phyloP scores from a whole-genome alignment of 352 stramenopile genomes.

The Pythium oligandrum region DNA sequence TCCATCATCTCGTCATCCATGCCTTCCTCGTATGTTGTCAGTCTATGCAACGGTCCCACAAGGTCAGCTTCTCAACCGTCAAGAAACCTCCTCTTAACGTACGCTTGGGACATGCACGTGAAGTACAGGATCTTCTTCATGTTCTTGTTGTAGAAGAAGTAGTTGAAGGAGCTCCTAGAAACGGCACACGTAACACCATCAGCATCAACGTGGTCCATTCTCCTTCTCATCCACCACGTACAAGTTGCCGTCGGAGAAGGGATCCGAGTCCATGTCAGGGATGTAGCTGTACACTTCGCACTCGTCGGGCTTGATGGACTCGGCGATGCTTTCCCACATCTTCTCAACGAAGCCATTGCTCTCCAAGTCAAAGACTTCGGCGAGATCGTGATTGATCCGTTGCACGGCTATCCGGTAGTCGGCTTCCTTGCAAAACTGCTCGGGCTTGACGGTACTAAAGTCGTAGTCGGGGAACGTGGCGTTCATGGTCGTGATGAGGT shows the following conservation, averaged over 20 bases:
- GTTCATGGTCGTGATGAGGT: slow-evolving; percentile 94
- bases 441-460: slow-evolving; percentile 83
- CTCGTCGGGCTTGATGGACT: slow-evolving; percentile 84
- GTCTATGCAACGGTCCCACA: slow-evolving; percentile 16
- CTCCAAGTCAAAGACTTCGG: slow-evolving; percentile 95
- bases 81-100: slow-evolving; percentile 9
- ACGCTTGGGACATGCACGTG: slow-evolving; percentile 90
- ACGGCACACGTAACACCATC: background rate
- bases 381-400: slow-evolving; percentile 84
- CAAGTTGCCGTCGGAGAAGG: slow-evolving; percentile 89
- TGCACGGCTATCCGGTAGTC: slow-evolving; percentile 86
- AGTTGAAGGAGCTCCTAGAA: slow-evolving; percentile 91
- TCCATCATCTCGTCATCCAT: slow-evolving; percentile 85
- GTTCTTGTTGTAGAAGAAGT: slow-evolving; percentile 93
- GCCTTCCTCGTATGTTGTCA: slow-evolving; percentile 41
- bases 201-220: slow-evolving; percentile 2
- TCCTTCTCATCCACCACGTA: slow-evolving; percentile 20
- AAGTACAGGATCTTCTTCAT: slow-evolving; percentile 94
- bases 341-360: slow-evolving; percentile 98
- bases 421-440: slow-evolving; percentile 88
- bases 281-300: slow-evolving; percentile 93
- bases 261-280: slow-evolving; percentile 91
- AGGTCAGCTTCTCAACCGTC: background rate
- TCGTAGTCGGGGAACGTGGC: slow-evolving; percentile 92
- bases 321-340: slow-evolving; percentile 91